Conservation (phyloP, 768 basidiomycete species). For the Mrakia frigida region DNA sequence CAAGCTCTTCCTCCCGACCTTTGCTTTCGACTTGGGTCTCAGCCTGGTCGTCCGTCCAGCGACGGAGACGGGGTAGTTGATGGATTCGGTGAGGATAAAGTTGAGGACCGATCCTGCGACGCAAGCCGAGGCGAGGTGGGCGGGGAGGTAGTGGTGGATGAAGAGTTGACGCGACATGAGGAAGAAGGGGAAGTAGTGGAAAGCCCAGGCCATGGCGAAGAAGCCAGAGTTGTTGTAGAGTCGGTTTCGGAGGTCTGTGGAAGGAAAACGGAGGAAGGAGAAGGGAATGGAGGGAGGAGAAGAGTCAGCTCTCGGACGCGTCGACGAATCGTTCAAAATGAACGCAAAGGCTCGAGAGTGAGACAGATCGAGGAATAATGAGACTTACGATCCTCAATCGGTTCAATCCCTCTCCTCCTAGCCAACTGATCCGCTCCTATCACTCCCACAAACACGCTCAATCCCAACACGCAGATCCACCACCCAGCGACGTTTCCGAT, state of each 20-base stretch:
- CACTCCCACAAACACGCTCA: conserved; percentile 85
- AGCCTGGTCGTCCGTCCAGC: conserved; percentile 62
- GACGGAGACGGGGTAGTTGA: conserved; percentile 83
- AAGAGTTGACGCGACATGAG: conserved; percentile 95
- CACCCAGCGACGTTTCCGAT: conserved; percentile 91
- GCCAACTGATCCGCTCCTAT: conserved; percentile 84
- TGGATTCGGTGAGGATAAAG: conserved; percentile 80
- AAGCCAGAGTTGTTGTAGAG: conserved; percentile 94
- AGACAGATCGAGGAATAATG: background rate
- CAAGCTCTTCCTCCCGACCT: conserved; percentile 54
- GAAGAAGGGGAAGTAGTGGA: conserved; percentile 97
- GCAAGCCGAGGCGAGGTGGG: conserved; percentile 85
- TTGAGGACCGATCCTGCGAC: conserved; percentile 87
- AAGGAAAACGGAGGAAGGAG: background rate
- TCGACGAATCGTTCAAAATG: background rate
- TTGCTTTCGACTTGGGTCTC: conserved; percentile 58
- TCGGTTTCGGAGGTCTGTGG: conserved; percentile 78
- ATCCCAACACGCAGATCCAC: conserved; percentile 83
- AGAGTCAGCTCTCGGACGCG: background rate
- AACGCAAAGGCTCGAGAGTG: background rate
- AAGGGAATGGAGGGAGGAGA: background rate
- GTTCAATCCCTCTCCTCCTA: conserved; percentile 72
- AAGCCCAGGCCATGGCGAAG: conserved; percentile 89
- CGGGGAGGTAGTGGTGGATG: conserved; percentile 95
- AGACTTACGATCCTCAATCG: conserved; percentile 77